phyloP scores from a whole-genome alignment of 441 rosid species.

The Metrosideros polymorpha region DNA sequence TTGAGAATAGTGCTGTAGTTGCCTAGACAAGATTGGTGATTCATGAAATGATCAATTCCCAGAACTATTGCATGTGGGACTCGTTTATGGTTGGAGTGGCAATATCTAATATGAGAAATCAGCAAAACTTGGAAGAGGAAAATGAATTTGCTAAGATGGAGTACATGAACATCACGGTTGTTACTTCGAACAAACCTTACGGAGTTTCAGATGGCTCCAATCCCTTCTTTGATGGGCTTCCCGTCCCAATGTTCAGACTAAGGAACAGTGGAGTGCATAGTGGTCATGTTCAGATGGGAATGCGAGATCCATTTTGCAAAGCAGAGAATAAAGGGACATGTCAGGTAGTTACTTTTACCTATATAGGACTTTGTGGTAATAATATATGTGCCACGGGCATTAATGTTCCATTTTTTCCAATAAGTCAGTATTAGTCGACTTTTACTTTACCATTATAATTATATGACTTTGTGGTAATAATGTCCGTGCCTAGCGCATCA shows the following conservation, averaged over 20 bases:
- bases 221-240: slow-evolving; percentile 56
- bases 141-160: slow-evolving; percentile 85
- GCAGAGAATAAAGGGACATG: slow-evolving; percentile 52
- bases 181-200: slow-evolving; percentile 82
- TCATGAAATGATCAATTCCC: neutral
- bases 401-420: neutral
- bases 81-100: slow-evolving; percentile 75
- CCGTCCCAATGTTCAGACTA: slow-evolving; percentile 48
- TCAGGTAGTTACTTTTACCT: slow-evolving; percentile 31
- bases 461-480: neutral
- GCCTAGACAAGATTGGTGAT: neutral
- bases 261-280: slow-evolving; percentile 59
- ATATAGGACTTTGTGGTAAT: neutral
- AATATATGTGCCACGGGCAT: neutral
- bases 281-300: slow-evolving; percentile 77
- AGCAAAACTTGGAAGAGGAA: slow-evolving; percentile 22
- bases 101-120: slow-evolving; percentile 50
- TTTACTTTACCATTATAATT: neutral
- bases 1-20: neutral
- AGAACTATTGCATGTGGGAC: slow-evolving; percentile 93
- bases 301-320: slow-evolving; percentile 57
- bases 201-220: slow-evolving; percentile 67
- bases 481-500: neutral
- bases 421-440: neutral
- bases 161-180: slow-evolving; percentile 70